Evolutionary conservation across 371 early-diverging fungal species (phyloP), one percentile per base, ranked within the genome.

Genomic region (Mucor plumbeus): DNA sequence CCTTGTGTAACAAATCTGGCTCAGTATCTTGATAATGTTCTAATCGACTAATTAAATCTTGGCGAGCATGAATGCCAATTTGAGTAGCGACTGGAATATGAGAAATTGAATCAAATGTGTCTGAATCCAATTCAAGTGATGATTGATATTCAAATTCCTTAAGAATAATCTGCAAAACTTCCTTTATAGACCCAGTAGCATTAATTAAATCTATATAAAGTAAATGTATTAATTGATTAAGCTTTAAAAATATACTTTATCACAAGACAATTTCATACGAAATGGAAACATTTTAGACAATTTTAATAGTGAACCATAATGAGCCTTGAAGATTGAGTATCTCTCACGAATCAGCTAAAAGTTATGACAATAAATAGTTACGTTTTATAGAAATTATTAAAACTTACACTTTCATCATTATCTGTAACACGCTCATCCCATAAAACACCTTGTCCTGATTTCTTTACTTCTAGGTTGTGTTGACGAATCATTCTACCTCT

Each of bases 381-480:
- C n/a, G 59, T 21, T 65, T 17, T 38, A 59, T 40, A 41, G 34
- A 13, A 61, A 36, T 13, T 7, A 39, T 59, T 34, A 35, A 35
- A 5, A 59, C 75, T 68, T 82, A 87, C 88, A 64, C 78, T 68
- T 67, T 87, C 89, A 67, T 89, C 87, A 63, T 78, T 81, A 66
- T 90, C 90, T 1, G 90, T 90, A 11, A 87, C 88, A 34, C 90
- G 79, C 60, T 90, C 90, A 60, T 87, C 88, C 81, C 83, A 83
- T 38, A 88, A 62, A 21, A 87, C 82, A 15, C 88, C 89, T 67
- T 87, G 84, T 1, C 87, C 88, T 1, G 87, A 80, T n/a, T 82
- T 83, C 57, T 78, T 67, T 4, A 90, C 88, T 57, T 85, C 80
- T 0, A 72, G 58, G 54, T 90, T 90, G 59, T 90, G 88, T 10